These are phyloP conservation scores for Coniochaeta sp. DNA, from an alignment of 2,329 filamentous ascomycete genomes.

Conservation along the genomic window DNA sequence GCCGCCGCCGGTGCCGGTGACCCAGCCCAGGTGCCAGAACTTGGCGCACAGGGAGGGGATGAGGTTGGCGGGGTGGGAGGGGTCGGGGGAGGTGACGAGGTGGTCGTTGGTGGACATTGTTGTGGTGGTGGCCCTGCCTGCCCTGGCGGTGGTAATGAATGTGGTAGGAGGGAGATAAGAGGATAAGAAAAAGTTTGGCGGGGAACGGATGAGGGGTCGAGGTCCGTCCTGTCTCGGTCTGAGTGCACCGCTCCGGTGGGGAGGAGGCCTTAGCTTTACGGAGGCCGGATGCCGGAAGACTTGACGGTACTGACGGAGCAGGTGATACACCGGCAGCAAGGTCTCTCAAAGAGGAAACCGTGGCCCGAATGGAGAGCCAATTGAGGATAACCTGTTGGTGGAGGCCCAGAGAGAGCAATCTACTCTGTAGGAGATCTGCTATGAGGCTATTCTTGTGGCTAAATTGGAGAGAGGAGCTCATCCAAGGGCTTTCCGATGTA, in stretches of 20 bases:
- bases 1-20: slow-evolving; percentile 78
- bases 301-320: neutral
- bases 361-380: neutral
- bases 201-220: neutral
- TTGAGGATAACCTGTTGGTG: neutral
- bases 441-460: neutral
- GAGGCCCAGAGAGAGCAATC: neutral
- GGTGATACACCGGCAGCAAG: neutral
- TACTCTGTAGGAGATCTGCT: too few relatives aligned
- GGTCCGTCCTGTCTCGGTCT: neutral
- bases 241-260: neutral
- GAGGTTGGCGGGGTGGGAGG: slow-evolving; percentile 86
- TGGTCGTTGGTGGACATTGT: slow-evolving; percentile 30
- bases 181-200: slow-evolving; percentile 1
- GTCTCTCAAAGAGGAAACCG: neutral
- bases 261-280: neutral
- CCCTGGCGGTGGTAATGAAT: neutral
- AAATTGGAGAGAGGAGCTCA: neutral
- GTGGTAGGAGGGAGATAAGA: neutral
- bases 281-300: neutral
- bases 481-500: neutral
- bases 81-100: slow-evolving; percentile 57
- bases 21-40: slow-evolving; percentile 95
- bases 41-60: slow-evolving; percentile 90
- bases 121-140: neutral